Evolutionary conservation across 176 grass and related monocot genomes (phyloP).

Genomic region (Cymbopogon citratus): DNA sequence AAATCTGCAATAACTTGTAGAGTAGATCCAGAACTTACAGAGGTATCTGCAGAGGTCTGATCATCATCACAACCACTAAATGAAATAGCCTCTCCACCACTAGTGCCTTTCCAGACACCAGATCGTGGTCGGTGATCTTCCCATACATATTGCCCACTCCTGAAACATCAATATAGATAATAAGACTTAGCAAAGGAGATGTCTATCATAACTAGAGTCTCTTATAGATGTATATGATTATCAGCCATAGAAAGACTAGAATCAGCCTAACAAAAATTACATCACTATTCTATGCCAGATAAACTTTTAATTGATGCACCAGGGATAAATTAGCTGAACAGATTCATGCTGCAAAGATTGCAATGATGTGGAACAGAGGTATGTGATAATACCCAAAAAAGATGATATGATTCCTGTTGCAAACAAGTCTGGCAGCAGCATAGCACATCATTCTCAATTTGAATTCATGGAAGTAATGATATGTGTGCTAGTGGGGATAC

Average conservation of each 20-base stretch:
- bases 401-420: neutral
- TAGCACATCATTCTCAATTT: neutral
- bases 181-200: neutral
- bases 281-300: neutral
- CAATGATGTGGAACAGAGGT: neutral
- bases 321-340: neutral
- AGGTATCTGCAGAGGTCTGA: conserved; percentile 97
- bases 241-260: neutral
- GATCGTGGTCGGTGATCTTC: conserved; percentile 92
- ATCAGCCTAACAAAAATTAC: conserved; percentile 1
- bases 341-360: neutral
- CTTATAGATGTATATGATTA: conserved; percentile 16
- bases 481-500: neutral
- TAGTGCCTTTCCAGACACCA: conserved; percentile 97
- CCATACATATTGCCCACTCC: conserved; percentile 80
- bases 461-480: conserved; percentile 8
- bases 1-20: neutral
- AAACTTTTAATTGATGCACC: neutral
- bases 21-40: conserved; percentile 50
- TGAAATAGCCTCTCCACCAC: conserved; percentile 90
- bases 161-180: conserved; percentile 32
- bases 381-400: neutral
- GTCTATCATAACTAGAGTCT: neutral
- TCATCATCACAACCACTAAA: conserved; percentile 93
- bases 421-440: neutral